Conservation (phyloP, 1,284 basidiomycete species). For the Cerioporus squamosus region DNA sequence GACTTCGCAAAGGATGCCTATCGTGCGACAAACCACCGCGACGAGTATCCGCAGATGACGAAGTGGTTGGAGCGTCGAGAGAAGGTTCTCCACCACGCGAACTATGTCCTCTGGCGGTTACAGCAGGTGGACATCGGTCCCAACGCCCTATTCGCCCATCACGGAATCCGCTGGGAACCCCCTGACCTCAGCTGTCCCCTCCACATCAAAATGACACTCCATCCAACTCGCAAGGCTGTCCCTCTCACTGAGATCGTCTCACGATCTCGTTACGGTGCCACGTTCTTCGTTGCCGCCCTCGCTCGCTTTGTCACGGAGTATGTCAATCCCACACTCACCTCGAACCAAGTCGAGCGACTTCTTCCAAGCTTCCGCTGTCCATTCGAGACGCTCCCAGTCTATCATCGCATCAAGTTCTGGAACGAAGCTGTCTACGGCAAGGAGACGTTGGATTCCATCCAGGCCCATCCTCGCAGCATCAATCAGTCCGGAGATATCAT, state of each 20-base stretch:
- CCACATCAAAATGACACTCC: neutral
- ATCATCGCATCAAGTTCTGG: constrained; percentile 13
- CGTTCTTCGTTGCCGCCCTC: neutral
- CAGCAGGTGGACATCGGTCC: too few relatives aligned
- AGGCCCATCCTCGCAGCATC: neutral
- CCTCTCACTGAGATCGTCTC: neutral
- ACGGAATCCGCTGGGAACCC: neutral
- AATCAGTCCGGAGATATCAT: neutral
- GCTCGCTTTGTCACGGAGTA: neutral
- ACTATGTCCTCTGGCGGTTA: constrained; percentile 21
- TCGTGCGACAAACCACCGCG: constrained; percentile 21
- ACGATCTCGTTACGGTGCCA: neutral
- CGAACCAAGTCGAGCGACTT: neutral
- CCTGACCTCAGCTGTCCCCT: neutral
- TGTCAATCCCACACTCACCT: neutral
- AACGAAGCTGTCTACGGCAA: neutral
- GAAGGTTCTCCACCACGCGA: constrained; percentile 30
- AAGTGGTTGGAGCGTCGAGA: constrained; percentile 37
- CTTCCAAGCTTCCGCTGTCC: neutral
- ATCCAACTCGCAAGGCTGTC: neutral
- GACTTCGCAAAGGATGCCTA: constrained; percentile 25
- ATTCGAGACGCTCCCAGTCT: constrained; percentile 6
- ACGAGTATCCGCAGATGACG: constrained; percentile 41
- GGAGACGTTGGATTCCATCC: constrained; percentile 12
- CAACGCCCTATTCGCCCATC: neutral